phyloP scores from a whole-genome alignment of 2,329 filamentous ascomycete genomes.

The Leptographium flavum region DNA sequence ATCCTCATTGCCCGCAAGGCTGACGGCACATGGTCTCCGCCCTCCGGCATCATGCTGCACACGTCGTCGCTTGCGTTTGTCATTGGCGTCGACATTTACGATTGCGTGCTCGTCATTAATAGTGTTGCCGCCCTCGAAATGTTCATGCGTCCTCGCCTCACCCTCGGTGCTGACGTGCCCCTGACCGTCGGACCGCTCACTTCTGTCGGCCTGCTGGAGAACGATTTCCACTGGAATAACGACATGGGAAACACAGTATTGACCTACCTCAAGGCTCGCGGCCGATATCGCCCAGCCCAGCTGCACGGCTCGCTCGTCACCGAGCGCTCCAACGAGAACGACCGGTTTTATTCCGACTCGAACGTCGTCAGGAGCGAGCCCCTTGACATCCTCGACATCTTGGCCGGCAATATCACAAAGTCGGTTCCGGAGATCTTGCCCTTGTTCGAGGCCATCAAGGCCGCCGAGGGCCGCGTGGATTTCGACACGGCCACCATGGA shows the following conservation, averaged over 20 bases:
- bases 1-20: slow-evolving; percentile 71
- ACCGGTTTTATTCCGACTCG: slow-evolving; percentile 37
- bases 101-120: slow-evolving; percentile 89
- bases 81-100: slow-evolving; percentile 86
- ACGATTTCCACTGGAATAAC: slow-evolving; percentile 28
- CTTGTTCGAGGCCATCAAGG: slow-evolving; percentile 71
- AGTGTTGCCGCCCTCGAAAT: slow-evolving; percentile 70
- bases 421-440: slow-evolving; percentile 39
- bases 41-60: slow-evolving; percentile 81
- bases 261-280: slow-evolving; percentile 44
- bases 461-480: slow-evolving; percentile 70
- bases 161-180: slow-evolving; percentile 29
- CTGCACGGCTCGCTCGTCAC: slow-evolving; percentile 41
- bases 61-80: slow-evolving; percentile 81
- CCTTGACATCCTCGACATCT: slow-evolving; percentile 39
- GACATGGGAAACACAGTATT: slow-evolving; percentile 40
- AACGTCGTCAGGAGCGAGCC: slow-evolving; percentile 8
- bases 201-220: slow-evolving; percentile 34
- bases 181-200: slow-evolving; percentile 40
- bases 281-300: slow-evolving; percentile 39
- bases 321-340: slow-evolving; percentile 44
- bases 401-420: slow-evolving; percentile 41
- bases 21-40: slow-evolving; percentile 56
- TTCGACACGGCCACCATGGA: slow-evolving; percentile 56
- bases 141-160: slow-evolving; percentile 66